Percentiles rank a stretch among this genome's conserved stretches.
Evolutionary conservation across 441 rosid genomes (phyloP).

Genomic region (Eutrema salsugineum): DNA sequence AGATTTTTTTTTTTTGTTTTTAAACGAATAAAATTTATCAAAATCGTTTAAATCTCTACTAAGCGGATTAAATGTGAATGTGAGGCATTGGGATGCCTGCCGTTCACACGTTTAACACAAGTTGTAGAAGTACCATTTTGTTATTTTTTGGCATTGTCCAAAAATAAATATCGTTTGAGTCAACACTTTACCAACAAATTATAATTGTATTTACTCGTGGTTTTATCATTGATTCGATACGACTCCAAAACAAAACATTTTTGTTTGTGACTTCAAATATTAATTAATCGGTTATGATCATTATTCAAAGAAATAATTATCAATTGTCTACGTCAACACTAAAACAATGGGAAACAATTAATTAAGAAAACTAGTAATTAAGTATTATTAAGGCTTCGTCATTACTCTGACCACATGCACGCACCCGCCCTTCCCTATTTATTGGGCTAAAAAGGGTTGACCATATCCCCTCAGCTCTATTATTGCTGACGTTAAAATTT

Average conservation of each 20-base stretch:
- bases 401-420: constrained; percentile 17
- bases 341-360: neutral
- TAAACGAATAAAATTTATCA: too few species aligned
- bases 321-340: neutral
- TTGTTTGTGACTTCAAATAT: neutral
- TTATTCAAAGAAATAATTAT: neutral
- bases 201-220: neutral
- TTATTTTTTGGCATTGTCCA: neutral
- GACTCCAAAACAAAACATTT: neutral
- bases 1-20: too few species aligned
- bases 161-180: neutral
- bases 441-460: constrained; percentile 23
- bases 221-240: neutral
- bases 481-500: neutral
- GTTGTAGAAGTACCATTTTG: neutral
- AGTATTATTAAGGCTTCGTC: neutral
- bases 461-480: neutral
- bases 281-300: neutral
- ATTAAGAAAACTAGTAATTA: neutral
- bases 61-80: neutral
- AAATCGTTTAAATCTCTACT: neutral
- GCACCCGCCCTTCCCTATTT: neutral
- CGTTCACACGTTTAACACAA: neutral
- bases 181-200: neutral
- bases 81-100: neutral